Percentiles rank a stretch among this genome's conserved stretches.
Conservation (phyloP, 108 stramenopile species). For the Cyclostephanos tholiformis region DNA sequence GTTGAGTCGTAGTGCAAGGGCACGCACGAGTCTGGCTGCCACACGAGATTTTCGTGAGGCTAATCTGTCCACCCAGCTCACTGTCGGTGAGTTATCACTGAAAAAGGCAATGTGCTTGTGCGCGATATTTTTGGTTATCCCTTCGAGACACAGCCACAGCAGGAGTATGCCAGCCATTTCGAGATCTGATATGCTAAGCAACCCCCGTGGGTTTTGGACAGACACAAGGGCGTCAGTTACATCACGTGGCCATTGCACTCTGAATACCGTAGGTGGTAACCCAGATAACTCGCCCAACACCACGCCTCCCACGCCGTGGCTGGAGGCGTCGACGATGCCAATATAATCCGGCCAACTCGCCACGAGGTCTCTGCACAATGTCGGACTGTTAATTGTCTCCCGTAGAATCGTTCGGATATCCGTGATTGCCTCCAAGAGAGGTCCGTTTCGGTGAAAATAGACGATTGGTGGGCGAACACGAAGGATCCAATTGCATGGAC, state of each 20-base stretch:
- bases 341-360: constrained; percentile 11
- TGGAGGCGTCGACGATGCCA: constrained; percentile 13
- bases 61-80: constrained; percentile 7
- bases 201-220: not conserved
- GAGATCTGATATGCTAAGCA: constrained; percentile 16
- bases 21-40: not conserved
- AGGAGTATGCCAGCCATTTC: constrained; percentile 33
- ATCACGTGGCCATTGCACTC: constrained; percentile 14
- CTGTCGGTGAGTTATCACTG: constrained; percentile 24
- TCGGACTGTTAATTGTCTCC: not conserved
- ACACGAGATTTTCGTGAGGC: constrained; percentile 3
- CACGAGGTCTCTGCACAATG: constrained; percentile 10
- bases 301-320: constrained; percentile 24
- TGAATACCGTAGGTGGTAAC: not conserved
- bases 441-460: not conserved
- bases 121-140: too few species aligned
- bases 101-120: not conserved
- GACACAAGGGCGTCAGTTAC: constrained; percentile 27
- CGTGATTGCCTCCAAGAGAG: not conserved
- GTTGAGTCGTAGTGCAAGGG: not conserved
- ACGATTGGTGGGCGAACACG: not conserved
- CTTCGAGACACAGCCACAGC: constrained; percentile 19
- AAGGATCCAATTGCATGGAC: not conserved
- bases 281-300: not conserved
- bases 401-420: not conserved